Evolutionary conservation across 495 filamentous ascomycete species (phyloP), one percentile per base, ranked within the genome.

Genomic region (Lichina pygmaea): DNA sequence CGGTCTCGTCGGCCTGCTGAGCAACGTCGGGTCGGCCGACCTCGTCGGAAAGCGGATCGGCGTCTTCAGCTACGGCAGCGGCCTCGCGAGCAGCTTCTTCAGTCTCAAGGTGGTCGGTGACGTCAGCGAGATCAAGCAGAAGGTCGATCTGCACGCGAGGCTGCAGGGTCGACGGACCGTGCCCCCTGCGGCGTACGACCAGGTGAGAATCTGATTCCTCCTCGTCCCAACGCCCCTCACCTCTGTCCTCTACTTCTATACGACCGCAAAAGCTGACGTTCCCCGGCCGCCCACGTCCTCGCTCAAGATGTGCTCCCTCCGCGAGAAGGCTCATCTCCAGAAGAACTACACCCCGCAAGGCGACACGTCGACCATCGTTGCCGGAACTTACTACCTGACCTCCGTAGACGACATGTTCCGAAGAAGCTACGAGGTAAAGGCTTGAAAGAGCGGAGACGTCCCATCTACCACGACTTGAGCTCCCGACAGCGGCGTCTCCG

Each of bases 341-440:
- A 94, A 92, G 68, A 61, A 76, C 64, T 97, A 79, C 64, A 75
- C 66, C 52, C 89, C 89, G 36, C 50, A 64, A 43, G 89, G 89
- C 48, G 74, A 73, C 41, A 53, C 68, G n/a, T 79, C 83, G 36
- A 83, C 74, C 50, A 70, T 97, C n/a, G 58, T 65, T 51, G 64
- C 71, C 46, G 80, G 78, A 41, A 78, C 79, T 11, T 97, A 95
- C 67, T 97, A 93, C 65, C 70, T 95, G 44, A 77, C 75, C 51
- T 72, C 75, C 52, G 66, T 97, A 34, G 86, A 97, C 52, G 83
- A 84, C 54, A 92, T 93, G 83, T 97, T 86, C 80, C 75, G 83
- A 60, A 72, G 89, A 52, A 69, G 67, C 50, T 95, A 97, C 65
- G 67, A 68, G 48, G 60, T 93, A 64, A 89, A 94, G 73, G 77